phyloP scores from a whole-genome alignment of 2,329 filamentous ascomycete genomes.

The Diaporthe destruens region DNA sequence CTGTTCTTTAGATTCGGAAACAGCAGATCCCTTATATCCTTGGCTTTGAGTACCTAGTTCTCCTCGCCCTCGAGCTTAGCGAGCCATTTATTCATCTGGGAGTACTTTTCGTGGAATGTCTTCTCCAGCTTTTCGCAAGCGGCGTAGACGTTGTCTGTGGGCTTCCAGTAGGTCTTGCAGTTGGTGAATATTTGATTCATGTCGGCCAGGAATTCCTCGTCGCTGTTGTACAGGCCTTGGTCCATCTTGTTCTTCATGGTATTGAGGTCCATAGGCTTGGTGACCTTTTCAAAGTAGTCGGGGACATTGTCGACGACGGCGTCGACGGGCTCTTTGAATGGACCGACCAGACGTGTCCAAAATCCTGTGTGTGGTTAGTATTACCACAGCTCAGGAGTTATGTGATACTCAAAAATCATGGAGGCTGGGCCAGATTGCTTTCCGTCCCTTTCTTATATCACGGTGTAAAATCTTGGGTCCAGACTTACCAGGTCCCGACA shows the following conservation, averaged over 20 bases:
- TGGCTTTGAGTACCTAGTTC: constrained; percentile 40
- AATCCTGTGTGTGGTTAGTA: constrained; percentile 60
- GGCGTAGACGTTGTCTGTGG: constrained; percentile 65
- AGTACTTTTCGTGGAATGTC: constrained; percentile 60
- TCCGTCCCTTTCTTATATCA: neutral
- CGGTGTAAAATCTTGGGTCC: neutral
- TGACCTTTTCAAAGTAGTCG: constrained; percentile 72
- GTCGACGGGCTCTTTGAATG: constrained; percentile 71
- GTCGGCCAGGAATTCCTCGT: constrained; percentile 68
- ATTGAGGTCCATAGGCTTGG: constrained; percentile 71
- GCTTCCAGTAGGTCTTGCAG: constrained; percentile 74
- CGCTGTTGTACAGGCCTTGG: constrained; percentile 60
- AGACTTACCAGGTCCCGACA: constrained; percentile 68
- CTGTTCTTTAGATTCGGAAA: neutral
- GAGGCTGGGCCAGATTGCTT: neutral
- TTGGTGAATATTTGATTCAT: constrained; percentile 73
- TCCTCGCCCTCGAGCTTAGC: constrained; percentile 64
- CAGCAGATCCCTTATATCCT: too few relatives aligned
- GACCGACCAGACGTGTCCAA: constrained; percentile 75
- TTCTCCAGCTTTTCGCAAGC: constrained; percentile 70
- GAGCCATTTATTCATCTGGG: constrained; percentile 71
- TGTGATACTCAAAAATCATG: too few relatives aligned
- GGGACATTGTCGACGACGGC: constrained; percentile 69
- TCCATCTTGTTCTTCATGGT: constrained; percentile 74
- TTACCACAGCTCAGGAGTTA: neutral